Evolutionary conservation across 2,329 filamentous ascomycete species (phyloP).

Genomic region (Aspergillus ochraceoroseus): DNA sequence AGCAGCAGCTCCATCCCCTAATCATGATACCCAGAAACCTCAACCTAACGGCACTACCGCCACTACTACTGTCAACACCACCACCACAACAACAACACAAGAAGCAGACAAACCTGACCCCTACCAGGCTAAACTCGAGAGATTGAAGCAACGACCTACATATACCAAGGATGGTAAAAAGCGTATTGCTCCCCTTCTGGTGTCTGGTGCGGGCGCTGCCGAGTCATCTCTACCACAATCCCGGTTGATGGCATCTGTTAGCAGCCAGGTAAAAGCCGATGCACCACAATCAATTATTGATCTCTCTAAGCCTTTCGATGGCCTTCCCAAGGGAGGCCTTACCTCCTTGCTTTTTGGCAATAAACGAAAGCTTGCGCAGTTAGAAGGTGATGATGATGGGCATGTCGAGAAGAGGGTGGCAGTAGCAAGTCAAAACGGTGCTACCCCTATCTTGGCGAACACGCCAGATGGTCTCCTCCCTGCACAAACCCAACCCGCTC

Average conservation of each 20-base stretch:
- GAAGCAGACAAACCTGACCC: conserved; percentile 48
- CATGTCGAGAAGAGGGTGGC: conserved; percentile 57
- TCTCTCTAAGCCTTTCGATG: conserved; percentile 88
- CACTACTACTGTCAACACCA: conserved; percentile 37
- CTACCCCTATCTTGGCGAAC: conserved; percentile 69
- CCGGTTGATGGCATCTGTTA: conserved; percentile 73
- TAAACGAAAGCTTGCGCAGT: conserved; percentile 72
- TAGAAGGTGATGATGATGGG: conserved; percentile 71
- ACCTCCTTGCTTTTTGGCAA: conserved; percentile 83
- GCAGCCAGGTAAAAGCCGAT: conserved; percentile 62
- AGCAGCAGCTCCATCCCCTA: conserved; percentile 31
- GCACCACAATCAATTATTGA: conserved; percentile 79
- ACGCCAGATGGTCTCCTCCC: conserved; percentile 72
- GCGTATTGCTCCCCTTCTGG: conserved; percentile 82
- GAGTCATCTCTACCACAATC: conserved; percentile 85
- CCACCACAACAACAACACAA: conserved; percentile 28
- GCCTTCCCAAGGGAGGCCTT: conserved; percentile 82
- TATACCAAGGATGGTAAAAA: conserved; percentile 97
- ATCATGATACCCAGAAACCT: conserved; percentile 31
- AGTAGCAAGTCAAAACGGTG: conserved; percentile 59
- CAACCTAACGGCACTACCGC: conserved; percentile 37
- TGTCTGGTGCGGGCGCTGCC: conserved; percentile 81
- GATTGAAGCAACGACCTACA: conserved; percentile 84
- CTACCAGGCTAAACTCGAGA: conserved; percentile 57
- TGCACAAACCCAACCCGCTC: conserved; percentile 58